Evolutionary conservation across 176 grass and related monocot genomes (phyloP).

Genomic region (Pharus latifolius): DNA sequence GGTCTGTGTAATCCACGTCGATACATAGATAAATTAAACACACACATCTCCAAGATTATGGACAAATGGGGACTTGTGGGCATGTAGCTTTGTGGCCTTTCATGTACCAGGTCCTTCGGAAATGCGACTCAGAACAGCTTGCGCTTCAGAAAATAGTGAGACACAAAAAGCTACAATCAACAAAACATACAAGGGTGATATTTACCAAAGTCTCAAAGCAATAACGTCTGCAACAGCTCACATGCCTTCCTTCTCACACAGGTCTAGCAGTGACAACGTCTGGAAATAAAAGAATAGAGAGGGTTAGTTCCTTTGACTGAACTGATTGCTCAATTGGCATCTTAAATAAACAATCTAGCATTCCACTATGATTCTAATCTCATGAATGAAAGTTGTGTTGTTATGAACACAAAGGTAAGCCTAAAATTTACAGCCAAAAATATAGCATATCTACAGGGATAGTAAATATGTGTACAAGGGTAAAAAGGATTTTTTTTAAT

Average conservation of each 20-base stretch:
- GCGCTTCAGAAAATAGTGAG: slow-evolving; percentile 37
- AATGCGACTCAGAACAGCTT: slow-evolving; percentile 54
- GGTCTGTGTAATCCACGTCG: slow-evolving; percentile 23
- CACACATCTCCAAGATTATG: slow-evolving; percentile 18
- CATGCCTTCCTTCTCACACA: slow-evolving; percentile 79
- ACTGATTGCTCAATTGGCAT: neutral
- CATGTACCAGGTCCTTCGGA: slow-evolving; percentile 35
- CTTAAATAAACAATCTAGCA: too few species aligned
- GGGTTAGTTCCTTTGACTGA: neutral
- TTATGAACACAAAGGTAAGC: too few species aligned
- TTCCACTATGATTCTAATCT: too few species aligned
- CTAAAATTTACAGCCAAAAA: too few species aligned
- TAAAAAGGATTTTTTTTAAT: too few species aligned
- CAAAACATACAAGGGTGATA: slow-evolving; percentile 45
- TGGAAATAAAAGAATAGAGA: slow-evolving; percentile 34
- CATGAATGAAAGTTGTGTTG: too few species aligned
- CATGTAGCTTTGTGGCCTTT: slow-evolving; percentile 36
- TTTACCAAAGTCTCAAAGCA: slow-evolving; percentile 40
- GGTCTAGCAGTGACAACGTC: slow-evolving; percentile 84
- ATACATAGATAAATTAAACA: slow-evolving; percentile 24
- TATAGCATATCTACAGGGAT: too few species aligned
- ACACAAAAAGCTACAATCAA: slow-evolving; percentile 44
- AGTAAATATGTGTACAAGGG: too few species aligned
- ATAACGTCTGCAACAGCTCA: slow-evolving; percentile 26
- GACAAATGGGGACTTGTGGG: slow-evolving; percentile 11